Base-by-base conservation (phyloP, 1,139 yeast species). In the Geotrichum klebahnii region DNA sequence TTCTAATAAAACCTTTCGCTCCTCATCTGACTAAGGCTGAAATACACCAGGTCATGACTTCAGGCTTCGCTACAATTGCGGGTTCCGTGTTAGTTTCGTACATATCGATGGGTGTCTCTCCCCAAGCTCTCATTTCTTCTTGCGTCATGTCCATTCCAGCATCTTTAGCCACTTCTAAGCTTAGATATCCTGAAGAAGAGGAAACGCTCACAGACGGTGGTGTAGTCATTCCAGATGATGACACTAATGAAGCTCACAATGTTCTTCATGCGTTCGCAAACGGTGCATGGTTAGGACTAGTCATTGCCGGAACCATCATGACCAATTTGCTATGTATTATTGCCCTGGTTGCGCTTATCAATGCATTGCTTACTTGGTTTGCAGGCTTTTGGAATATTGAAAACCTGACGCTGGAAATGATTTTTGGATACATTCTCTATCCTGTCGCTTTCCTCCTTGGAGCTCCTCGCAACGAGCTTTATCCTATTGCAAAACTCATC, bases 91-190 rank as follows among this genome's bases (percentile, higher is more conserved):
- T 80, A 57, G 84, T 79, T 6, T 79, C 84, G 8, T 80, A 81
- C 61, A 79, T 80, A 58, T 81, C 81, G 3, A 72, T 80, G 62
- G 85, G 85, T 38, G 73, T 80, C 58, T 79, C 78, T 58, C 74
- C 85, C 2, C 82, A 80, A 61, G 84, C 84, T 5, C 71, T 81
- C 59, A 79, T 80, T 23, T 77, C 82, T 23, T 77, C 83, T 24
- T 80, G 85, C 72, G 82, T 81, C 53, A 81, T 80, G 85, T 80
- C 84, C 1, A 80, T 80, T 61, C 85, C 85, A 4, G 82, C 82
- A 26, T 77, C 84, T 6, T 69, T 80, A 54, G 83, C 84, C 5
- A 77, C 79, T 17, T 78, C 84, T n/a, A 80, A 80, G 62, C 70
- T 80, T 58, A 74, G 84, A 63, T 71, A 67, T 57, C 85, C 85